A percentile compares a stretch with the other conserved stretches of the same genome.
Evolutionary conservation across 495 filamentous ascomycete genomes (phyloP).

Genomic region (Oidiodendron maius): DNA sequence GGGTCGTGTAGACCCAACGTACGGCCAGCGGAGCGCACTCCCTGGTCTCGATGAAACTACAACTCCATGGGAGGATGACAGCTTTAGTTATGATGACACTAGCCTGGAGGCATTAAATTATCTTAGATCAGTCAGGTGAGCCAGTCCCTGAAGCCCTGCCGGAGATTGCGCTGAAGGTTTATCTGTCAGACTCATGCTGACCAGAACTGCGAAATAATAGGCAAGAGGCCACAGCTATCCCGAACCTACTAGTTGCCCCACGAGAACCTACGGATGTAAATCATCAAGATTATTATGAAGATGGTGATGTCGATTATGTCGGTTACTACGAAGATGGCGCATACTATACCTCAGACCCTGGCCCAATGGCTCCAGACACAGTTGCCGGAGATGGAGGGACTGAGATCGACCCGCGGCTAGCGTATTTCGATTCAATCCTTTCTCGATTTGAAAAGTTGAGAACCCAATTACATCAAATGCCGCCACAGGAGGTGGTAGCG

Average conservation of each 20-base stretch:
- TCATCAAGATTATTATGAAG: conserved; percentile 34
- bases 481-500: conserved; percentile 41
- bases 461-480: conserved; percentile 45
- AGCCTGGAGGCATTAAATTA: conserved; percentile 62
- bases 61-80: conserved; percentile 37
- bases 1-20: conserved; percentile 47
- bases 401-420: conserved; percentile 41
- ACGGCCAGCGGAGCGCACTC: conserved; percentile 72
- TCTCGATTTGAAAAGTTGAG: conserved; percentile 55
- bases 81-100: conserved; percentile 51
- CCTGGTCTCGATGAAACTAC: conserved; percentile 59
- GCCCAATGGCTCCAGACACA: conserved; percentile 19
- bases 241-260: conserved; percentile 31
- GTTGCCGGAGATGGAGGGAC: conserved; percentile 5
- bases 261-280: conserved; percentile 22
- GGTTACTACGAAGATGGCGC: conserved; percentile 67
- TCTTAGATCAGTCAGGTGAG: conserved; percentile 72
- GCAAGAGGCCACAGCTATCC: conserved; percentile 35
- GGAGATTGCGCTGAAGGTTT: conserved; percentile 24
- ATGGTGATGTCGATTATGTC: conserved; percentile 39
- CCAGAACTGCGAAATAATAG: conserved; percentile 12
- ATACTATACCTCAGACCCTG: conserved; percentile 45
- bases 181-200: conserved; percentile 21
- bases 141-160: conserved; percentile 9
- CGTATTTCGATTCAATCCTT: conserved; percentile 59